Percentiles rank a stretch among this genome's conserved stretches.
phyloP scores from a whole-genome alignment of 352 stramenopile species.

The Phytopythium boreale region DNA sequence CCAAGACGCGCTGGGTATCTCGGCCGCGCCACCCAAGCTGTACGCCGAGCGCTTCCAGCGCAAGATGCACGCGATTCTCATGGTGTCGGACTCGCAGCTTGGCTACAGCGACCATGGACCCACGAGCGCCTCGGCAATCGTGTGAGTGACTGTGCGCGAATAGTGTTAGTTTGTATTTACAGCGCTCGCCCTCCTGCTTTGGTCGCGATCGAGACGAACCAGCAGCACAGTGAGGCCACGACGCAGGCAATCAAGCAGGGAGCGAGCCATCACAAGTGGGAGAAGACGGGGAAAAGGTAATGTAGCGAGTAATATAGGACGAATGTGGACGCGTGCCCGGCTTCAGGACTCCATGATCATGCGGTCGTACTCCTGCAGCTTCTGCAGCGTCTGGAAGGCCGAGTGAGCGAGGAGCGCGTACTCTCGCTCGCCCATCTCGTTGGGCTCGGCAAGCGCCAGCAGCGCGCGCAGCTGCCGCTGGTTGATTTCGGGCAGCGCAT shows the following conservation, averaged over 20 bases:
- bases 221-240: not conserved
- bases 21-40: slow-evolving; percentile 61
- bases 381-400: slow-evolving; percentile 72
- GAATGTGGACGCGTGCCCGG: not conserved
- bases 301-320: slow-evolving; percentile 8
- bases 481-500: slow-evolving; percentile 58
- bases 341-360: slow-evolving; percentile 57
- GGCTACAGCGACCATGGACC: not conserved
- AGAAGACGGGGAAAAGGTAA: not conserved
- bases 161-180: slow-evolving; percentile 3
- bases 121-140: not conserved
- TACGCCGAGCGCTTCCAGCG: slow-evolving; percentile 81
- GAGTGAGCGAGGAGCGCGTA: slow-evolving; percentile 67
- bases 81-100: slow-evolving; percentile 36
- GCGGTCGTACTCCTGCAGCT: slow-evolving; percentile 81
- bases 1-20: slow-evolving; percentile 71
- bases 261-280: not conserved
- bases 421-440: slow-evolving; percentile 72
- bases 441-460: slow-evolving; percentile 54
- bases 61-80: slow-evolving; percentile 85
- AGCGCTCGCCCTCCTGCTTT: not conserved
- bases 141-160: not conserved
- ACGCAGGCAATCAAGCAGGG: not conserved
- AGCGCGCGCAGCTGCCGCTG: slow-evolving; percentile 61
- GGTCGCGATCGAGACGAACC: not conserved